Evolutionary conservation across 129 eudicot genomes (phyloP).

Genomic region (Chrysanthemum lavandulifolium): DNA sequence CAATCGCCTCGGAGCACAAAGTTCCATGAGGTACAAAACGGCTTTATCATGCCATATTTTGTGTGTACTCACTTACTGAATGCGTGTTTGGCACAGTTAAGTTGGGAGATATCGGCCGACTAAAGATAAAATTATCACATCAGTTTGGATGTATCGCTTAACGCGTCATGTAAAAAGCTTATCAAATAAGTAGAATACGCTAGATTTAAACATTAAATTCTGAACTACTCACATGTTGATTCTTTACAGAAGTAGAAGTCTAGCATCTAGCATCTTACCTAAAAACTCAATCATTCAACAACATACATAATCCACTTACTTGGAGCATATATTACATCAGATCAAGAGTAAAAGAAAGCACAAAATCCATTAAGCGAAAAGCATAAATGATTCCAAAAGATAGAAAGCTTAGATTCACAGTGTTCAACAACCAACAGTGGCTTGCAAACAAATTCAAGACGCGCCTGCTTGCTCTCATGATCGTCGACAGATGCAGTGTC

Average conservation of each 20-base stretch:
- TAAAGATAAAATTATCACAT: background rate
- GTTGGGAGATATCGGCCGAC: no score
- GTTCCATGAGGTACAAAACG: no score
- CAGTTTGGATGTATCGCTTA: background rate
- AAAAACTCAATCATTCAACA: background rate
- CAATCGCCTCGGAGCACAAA: no score
- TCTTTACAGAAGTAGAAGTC: background rate
- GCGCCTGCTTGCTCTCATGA: background rate
- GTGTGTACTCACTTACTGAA: no score
- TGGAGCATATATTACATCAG: background rate
- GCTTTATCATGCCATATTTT: no score
- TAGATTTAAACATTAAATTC: background rate
- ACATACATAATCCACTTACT: no score
- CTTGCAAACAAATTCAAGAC: conserved; percentile 4
- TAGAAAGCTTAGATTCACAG: background rate
- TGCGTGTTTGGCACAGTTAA: no score
- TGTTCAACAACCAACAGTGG: background rate
- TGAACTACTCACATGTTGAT: background rate
- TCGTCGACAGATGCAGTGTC: no score
- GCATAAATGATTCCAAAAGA: background rate
- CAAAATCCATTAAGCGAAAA: background rate
- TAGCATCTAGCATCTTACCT: background rate
- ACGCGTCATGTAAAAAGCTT: background rate
- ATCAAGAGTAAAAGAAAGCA: background rate
- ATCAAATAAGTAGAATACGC: background rate